Base-by-base conservation (phyloP, 1,139 yeast species). In the Blastobotrys arbuscula region DNA sequence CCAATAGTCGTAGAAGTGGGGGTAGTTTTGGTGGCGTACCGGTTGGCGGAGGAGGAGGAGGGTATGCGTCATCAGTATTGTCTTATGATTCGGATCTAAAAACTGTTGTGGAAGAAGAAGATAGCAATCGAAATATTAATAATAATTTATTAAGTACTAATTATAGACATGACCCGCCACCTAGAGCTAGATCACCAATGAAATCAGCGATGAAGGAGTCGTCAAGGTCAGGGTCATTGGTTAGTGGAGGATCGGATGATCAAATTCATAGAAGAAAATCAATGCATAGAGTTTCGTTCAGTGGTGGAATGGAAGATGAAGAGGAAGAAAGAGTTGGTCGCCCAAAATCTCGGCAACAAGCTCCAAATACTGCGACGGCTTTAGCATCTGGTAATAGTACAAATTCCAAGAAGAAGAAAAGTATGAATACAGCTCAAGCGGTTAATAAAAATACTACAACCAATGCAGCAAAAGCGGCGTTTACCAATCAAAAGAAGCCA, bases 11-110 rank as follows among this genome's bases (percentile, higher is more conserved):
- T 35, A 20, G 38, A 18, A 38, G 44, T 16, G 36, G 26, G 15
- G 6, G 26, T 16, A 12, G n/a, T 5, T 34, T 34, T 16, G 24
- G 24, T n/a, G 26, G 26, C 6, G n/a, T 24, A 19, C 39, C 39
- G 10, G 8, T 19, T 18, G 15, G 15, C 9, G 37, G 37, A 15
- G 16, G 38, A n/a, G n/a, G 13, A 7, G 20, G 16, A 10, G 45
- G 45, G 10, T 59, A 61, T 41, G 62, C 64, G 2, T 54, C 63
- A 12, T 56, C 63, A 8, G 50, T 63, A 21, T 49, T 61, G 40
- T 59, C 66, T 5, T 59, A 59, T 50, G 70, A 66, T 41, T 55
- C 62, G 20, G 71, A 67, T 46, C 54, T 67, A 45, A 60, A 60
- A 41, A 61, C 68, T 1, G 69, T 66, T 20, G 55, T 57, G 18